A percentile compares a stretch with the other conserved stretches of the same genome.
Evolutionary conservation across 345 rosid genomes (phyloP).

Genomic region (Dipteronia sinensis): DNA sequence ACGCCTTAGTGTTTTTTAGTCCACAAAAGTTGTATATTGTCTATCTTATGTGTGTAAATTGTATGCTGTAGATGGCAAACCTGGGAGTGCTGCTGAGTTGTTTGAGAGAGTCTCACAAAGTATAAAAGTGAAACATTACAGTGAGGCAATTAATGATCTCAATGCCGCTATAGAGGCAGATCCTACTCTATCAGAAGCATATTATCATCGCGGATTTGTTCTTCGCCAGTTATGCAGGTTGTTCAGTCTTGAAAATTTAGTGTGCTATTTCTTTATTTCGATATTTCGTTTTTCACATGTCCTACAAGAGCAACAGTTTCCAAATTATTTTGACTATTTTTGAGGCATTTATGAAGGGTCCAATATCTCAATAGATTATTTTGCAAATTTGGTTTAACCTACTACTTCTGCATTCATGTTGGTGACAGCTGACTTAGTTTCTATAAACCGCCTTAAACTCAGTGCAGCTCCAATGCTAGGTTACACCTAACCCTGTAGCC

Average conservation of each 20-base stretch:
- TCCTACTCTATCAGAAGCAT: conserved; percentile 89
- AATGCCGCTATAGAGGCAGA: conserved; percentile 92
- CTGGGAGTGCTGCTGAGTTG: conserved; percentile 65
- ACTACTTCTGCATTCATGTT: background rate
- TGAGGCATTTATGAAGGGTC: background rate
- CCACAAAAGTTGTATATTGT: background rate
- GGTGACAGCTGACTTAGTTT: background rate
- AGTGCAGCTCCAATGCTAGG: background rate
- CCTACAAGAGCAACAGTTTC: background rate
- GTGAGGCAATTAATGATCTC: conserved; percentile 89
- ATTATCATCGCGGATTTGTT: conserved; percentile 71
- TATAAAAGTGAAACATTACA: conserved; percentile 75
- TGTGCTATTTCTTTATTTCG: background rate
- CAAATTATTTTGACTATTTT: background rate
- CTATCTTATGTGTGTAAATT: conserved; percentile 2
- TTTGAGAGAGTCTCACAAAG: conserved; percentile 77
- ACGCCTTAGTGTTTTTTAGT: conserved; percentile 1
- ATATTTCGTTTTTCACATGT: background rate
- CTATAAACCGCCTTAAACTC: background rate
- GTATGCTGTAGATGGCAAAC: conserved; percentile 56
- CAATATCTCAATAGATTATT: background rate
- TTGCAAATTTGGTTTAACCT: background rate
- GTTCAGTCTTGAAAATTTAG: background rate
- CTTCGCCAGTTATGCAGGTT: conserved; percentile 95
- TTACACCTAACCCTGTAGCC: too few species aligned